Conservation (phyloP, 495 filamentous ascomycete genomes). For the Penicillium simplicissimum region DNA sequence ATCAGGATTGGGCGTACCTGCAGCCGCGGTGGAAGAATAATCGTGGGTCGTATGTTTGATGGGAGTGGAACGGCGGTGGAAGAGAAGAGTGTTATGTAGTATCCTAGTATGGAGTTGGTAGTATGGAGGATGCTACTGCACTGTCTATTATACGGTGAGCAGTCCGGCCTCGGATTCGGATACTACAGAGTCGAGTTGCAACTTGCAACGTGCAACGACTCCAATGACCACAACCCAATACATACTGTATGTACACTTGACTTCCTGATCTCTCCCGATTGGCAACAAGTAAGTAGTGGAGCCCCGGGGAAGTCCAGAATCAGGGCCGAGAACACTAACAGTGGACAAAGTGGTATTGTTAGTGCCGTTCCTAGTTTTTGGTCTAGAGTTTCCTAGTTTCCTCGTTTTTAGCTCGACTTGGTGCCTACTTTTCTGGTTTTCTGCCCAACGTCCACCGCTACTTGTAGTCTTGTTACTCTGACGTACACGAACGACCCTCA, state of each 20-base stretch:
- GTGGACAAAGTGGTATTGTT: too few species aligned
- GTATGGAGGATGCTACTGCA: too few species aligned
- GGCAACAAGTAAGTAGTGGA: conserved; percentile 4
- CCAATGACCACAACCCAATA: too few species aligned
- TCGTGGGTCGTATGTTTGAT: conserved; percentile 31
- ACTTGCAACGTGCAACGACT: too few species aligned
- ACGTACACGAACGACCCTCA: neutral
- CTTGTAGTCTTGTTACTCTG: conserved; percentile 22
- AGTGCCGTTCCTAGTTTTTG: neutral
- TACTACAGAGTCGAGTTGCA: too few species aligned
- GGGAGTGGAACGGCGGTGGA: neutral
- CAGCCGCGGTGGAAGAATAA: conserved; percentile 44
- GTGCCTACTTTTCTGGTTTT: conserved; percentile 3
- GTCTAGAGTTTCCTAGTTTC: neutral
- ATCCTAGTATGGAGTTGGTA: too few species aligned
- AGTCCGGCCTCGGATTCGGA: too few species aligned
- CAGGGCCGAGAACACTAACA: conserved; percentile 21
- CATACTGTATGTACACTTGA: too few species aligned
- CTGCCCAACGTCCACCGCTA: conserved; percentile 37
- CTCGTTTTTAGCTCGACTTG: neutral
- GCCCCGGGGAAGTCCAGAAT: conserved; percentile 17
- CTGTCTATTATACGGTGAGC: too few species aligned
- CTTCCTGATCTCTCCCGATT: too few species aligned
- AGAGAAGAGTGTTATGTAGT: neutral
- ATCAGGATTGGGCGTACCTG: conserved; percentile 44